Evolutionary conservation across 2,329 filamentous ascomycete species (phyloP).

Genomic region (Fusarium sublunatum): DNA sequence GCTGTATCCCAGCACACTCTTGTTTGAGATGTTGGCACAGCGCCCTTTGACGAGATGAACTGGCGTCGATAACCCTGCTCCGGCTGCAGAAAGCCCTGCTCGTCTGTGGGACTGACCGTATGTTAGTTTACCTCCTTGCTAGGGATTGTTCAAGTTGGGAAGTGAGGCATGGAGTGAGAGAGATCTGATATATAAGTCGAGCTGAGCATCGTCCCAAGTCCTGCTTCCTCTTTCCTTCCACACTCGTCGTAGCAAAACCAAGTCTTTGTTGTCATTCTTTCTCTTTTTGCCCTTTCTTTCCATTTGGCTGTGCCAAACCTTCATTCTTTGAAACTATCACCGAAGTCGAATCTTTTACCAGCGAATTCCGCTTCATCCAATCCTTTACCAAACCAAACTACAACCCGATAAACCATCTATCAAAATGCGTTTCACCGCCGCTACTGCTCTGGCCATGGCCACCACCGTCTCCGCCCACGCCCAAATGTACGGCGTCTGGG

Average conservation of each 20-base stretch:
- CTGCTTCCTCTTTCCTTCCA: slow-evolving; percentile 17
- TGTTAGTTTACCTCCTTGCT: background rate
- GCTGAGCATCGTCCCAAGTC: slow-evolving; percentile 1
- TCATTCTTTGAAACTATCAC: slow-evolving; percentile 41
- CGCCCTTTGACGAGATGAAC: slow-evolving; percentile 18
- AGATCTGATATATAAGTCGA: slow-evolving; percentile 41
- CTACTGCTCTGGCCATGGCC: slow-evolving; percentile 53
- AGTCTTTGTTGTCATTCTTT: slow-evolving; percentile 37
- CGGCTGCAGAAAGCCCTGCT: background rate
- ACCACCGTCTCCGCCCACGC: slow-evolving; percentile 58
- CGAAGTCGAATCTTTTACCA: slow-evolving; percentile 34
- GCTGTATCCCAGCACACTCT: slow-evolving; percentile 20
- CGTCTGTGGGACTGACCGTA: slow-evolving; percentile 16
- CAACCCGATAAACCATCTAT: slow-evolving; percentile 21
- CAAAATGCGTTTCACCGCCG: slow-evolving; percentile 53
- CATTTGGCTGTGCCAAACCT: slow-evolving; percentile 47
- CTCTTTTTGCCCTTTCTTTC: slow-evolving; percentile 44
- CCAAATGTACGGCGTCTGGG: slow-evolving; percentile 59
- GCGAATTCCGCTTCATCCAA: slow-evolving; percentile 40
- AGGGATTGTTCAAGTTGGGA: no score
- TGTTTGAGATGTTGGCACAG: slow-evolving; percentile 26
- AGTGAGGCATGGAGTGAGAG: background rate
- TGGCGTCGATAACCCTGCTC: slow-evolving; percentile 11
- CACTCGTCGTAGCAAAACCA: slow-evolving; percentile 43
- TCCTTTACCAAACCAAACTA: slow-evolving; percentile 33